A percentile compares a stretch with the other conserved stretches of the same genome.
phyloP scores from a whole-genome alignment of 2,329 filamentous ascomycete genomes.

The Botrytis aclada region DNA sequence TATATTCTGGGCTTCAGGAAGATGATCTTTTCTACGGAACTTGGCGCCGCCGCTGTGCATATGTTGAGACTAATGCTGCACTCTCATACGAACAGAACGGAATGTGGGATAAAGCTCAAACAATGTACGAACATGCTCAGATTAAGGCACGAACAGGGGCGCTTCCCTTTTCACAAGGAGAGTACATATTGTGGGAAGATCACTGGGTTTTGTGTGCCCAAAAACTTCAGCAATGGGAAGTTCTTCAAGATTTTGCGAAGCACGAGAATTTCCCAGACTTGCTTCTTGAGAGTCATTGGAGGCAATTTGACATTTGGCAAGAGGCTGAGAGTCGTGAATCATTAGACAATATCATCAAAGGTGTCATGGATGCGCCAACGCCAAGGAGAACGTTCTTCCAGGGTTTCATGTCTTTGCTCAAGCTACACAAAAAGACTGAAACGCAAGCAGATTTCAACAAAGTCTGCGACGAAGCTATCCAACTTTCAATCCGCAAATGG shows the following conservation, averaged over 20 bases:
- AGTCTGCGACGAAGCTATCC: slow-evolving; percentile 93
- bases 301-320: slow-evolving; percentile 93
- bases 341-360: slow-evolving; percentile 90
- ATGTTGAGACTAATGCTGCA: slow-evolving; percentile 95
- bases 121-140: slow-evolving; percentile 93
- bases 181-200: slow-evolving; percentile 99
- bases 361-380: slow-evolving; percentile 95
- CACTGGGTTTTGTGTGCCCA: slow-evolving; percentile 98
- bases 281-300: slow-evolving; percentile 91
- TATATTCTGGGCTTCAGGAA: slow-evolving; percentile 87
- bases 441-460: slow-evolving; percentile 76
- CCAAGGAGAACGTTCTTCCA: slow-evolving; percentile 95
- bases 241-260: slow-evolving; percentile 94
- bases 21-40: slow-evolving; percentile 97
- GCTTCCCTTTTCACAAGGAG: slow-evolving; percentile 91
- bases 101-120: slow-evolving; percentile 99
- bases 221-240: slow-evolving; percentile 98
- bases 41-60: slow-evolving; percentile 92
- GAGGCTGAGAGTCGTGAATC: slow-evolving; percentile 82
- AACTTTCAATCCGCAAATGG: slow-evolving; percentile 97
- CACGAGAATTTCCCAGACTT: slow-evolving; percentile 98
- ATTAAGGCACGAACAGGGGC: slow-evolving; percentile 95
- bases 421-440: slow-evolving; percentile 88
- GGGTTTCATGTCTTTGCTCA: slow-evolving; percentile 94
- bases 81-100: slow-evolving; percentile 98